Base-by-base conservation (phyloP, 139 green algal genomes). In the Chlamydomonas sp. region DNA sequence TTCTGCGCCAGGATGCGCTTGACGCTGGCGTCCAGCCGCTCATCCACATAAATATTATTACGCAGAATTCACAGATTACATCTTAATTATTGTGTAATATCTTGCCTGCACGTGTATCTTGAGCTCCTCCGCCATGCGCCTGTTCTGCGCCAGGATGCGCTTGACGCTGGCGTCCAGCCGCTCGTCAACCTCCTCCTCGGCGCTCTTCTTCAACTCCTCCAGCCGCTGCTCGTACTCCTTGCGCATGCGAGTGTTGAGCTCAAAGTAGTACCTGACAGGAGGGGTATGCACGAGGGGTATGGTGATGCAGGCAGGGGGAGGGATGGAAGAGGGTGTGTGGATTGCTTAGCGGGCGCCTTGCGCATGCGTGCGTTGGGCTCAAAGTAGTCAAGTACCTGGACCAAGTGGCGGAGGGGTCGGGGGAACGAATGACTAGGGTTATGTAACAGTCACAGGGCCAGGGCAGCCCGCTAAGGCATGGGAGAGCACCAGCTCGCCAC, bases 101-200 rank as follows among this genome's bases (percentile, higher is more conserved):
- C 9, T 5, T 66, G 12, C 93, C 91, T 94, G 89, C 75, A 96
- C 91, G 87, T 98, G 96, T 20, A 98, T 91, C 14, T 91, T 90
- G 72, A 98, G 94, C 90, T 98, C 96, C 79, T 96, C 93, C 4
- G 90, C 92, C 91, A 98, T 93, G 78, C 93, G 91, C 59, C 93
- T 88, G 91, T 97, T 98, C 72, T 97, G 92, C 84, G 90, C 85
- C 68, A 97, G 88, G 63, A 98, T 96, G 79, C 94, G 93, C 89
- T 96, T 96, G 10, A 96, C 92, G 9, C 77, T 85, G 4, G 91
- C 94, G 69, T 97, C 96, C 76, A 97, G 89, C 58, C 93, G 87
- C 81, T 96, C 91, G 67, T 97, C 95, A 59, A 97, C 89, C 83
- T 91, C 89, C 80, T 95, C 91, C 78, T 96, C 94, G 3, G 90